Base-by-base conservation (phyloP, 129 eudicot genomes). In the Saposhnikovia divaricata region DNA sequence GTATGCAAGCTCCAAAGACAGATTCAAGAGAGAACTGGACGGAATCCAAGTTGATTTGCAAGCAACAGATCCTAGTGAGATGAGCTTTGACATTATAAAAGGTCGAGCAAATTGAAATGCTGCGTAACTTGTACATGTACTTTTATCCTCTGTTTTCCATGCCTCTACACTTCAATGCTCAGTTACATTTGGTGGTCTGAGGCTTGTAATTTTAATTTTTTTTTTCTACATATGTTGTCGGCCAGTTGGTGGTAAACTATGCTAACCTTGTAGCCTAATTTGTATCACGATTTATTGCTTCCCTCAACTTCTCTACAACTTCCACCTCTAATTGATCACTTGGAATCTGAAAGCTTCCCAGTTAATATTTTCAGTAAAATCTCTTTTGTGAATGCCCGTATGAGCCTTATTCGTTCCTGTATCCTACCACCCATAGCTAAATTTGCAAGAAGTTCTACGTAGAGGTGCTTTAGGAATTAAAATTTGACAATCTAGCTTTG, bases 1-100 rank as follows among this genome's bases (percentile, higher is more conserved):
- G 81, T 93, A 93, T 51, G 98, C 98, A 80, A 93, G 96, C 96
- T 89, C 98, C 4, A 92, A 92, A 87, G 97, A 92, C 76, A 87
- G 93, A 73, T 90, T 92, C 86, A 92, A 92, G 88, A 89, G 93
- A 78, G 96, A 90, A 88, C 82, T 92, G 43, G 96, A 92, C 38
- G 96, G 96, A 40, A 90, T 92, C 75, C 96, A 90, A 89, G 88
- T 59, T 44, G 97, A 92, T 77, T 83, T 92, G 83, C 97, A 92
- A 83, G 96, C 96, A 23, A 90, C 93, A 14, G 97, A 93, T 79
- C 96, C 98, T 0, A 93, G 96, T 81, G 98, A 93, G 89, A 93
- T 93, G 96, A 93, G 96, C 84, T 18, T 93, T 5, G 98, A 93
- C 87, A 89, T 89, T 79, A 80, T 93, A 72, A 89, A 93, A 81